These are phyloP conservation scores for Dryas drummondii DNA, from an alignment of 306 rosid genomes.

Conservation along the genomic window DNA sequence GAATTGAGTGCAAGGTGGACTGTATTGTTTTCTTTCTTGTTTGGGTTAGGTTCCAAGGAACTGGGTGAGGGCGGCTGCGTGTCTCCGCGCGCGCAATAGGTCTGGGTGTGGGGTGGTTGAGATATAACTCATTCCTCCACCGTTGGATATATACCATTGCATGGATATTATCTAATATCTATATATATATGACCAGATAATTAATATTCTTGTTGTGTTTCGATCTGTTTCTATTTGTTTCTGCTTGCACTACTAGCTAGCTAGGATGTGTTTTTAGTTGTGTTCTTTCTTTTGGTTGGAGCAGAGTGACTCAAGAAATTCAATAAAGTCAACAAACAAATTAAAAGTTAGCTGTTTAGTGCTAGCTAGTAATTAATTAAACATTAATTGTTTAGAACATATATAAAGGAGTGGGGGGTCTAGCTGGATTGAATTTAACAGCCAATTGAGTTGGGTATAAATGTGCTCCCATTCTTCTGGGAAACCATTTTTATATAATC, in stretches of 20 bases:
- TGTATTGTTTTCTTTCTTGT: background rate
- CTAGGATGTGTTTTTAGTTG: background rate
- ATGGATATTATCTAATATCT: slow-evolving; percentile 22
- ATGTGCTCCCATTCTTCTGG: slow-evolving; percentile 26
- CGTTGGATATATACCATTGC: slow-evolving; percentile 30
- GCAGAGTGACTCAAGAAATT: background rate
- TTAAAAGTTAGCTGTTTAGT: background rate
- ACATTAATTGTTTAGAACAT: background rate
- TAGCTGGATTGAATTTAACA: slow-evolving; percentile 8
- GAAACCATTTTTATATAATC: background rate
- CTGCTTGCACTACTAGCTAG: background rate
- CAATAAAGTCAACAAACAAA: background rate
- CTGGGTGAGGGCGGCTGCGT: slow-evolving; percentile 46
- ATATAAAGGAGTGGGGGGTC: slow-evolving; percentile 23
- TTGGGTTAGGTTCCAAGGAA: slow-evolving; percentile 40
- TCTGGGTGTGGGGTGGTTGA: slow-evolving; percentile 2
- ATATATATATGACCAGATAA: slow-evolving; percentile 8
- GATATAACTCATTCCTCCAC: slow-evolving; percentile 13
- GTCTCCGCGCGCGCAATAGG: slow-evolving; percentile 35
- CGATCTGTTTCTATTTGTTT: slow-evolving; percentile 1
- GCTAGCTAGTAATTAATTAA: background rate
- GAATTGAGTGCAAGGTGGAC: background rate
- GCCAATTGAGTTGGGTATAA: slow-evolving; percentile 13
- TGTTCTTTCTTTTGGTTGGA: background rate
- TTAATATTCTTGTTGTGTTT: slow-evolving; percentile 1